phyloP scores from a whole-genome alignment of 2,329 filamentous ascomycete species.

The Apiospora hydei region DNA sequence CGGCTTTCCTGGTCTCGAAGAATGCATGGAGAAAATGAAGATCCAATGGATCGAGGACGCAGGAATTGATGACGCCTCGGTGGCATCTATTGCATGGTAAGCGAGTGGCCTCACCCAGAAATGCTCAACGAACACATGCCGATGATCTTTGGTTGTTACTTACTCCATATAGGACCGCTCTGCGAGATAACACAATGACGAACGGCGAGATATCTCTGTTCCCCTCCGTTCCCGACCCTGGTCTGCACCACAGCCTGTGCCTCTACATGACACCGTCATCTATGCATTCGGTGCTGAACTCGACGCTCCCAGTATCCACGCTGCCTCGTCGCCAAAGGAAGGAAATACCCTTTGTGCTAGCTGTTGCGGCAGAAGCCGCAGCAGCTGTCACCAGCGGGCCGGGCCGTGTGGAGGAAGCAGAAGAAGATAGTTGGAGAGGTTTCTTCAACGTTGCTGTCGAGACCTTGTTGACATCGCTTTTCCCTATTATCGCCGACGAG shows the following conservation, averaged over 20 bases:
- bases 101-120: not conserved
- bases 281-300: conserved; percentile 29
- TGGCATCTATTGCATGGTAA: not conserved
- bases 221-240: too few relatives aligned
- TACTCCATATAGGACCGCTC: not conserved
- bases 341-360: conserved; percentile 31
- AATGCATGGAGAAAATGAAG: conserved; percentile 29
- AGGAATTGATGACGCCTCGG: not conserved
- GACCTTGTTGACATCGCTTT: conserved; percentile 28
- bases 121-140: too few relatives aligned
- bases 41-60: conserved; percentile 30
- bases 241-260: too few relatives aligned
- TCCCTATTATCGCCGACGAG: conserved; percentile 26
- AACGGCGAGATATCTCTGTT: not conserved
- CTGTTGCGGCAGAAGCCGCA: conserved; percentile 28
- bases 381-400: not conserved
- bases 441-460: conserved; percentile 33
- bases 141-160: not conserved
- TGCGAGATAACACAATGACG: not conserved
- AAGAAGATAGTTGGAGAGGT: conserved; percentile 29
- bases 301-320: conserved; percentile 26
- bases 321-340: conserved; percentile 27
- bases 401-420: conserved; percentile 10
- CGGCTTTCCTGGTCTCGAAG: conserved; percentile 26
- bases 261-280: too few relatives aligned